Percentiles rank a stretch among this genome's conserved stretches.
Evolutionary conservation across 2,329 filamentous ascomycete genomes (phyloP).

Genomic region (Scolecobasidium constrictum): DNA sequence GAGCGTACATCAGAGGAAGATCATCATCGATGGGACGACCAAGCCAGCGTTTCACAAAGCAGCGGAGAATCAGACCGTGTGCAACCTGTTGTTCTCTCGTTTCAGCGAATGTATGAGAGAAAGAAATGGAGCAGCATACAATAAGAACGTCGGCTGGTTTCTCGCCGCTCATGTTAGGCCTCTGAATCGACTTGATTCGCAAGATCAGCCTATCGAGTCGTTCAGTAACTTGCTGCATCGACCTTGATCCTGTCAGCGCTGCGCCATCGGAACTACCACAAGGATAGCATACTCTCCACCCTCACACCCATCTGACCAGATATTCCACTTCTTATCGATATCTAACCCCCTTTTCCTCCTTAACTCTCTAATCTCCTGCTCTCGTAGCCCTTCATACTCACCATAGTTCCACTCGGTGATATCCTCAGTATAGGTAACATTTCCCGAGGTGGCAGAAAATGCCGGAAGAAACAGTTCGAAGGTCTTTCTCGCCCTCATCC

Average conservation of each 20-base stretch:
- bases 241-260: constrained; percentile 13
- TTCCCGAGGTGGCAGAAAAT: background rate
- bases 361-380: constrained; percentile 3
- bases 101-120: background rate
- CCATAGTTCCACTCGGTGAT: constrained; percentile 9
- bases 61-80: constrained; percentile 35
- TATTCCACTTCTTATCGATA: constrained; percentile 58
- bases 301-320: constrained; percentile 81
- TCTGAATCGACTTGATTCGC: constrained; percentile 30
- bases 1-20: constrained; percentile 21
- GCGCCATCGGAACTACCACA: too few species aligned
- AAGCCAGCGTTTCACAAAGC: constrained; percentile 37
- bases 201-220: constrained; percentile 32
- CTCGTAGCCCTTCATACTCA: constrained; percentile 7
- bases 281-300: constrained; percentile 52
- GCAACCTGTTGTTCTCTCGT: constrained; percentile 13
- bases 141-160: constrained; percentile 26
- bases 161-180: constrained; percentile 28
- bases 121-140: constrained; percentile 10
- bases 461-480: constrained; percentile 2
- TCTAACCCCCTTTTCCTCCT: constrained; percentile 48
- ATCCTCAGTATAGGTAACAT: constrained; percentile 3
- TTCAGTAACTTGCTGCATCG: constrained; percentile 25
- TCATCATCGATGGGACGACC: constrained; percentile 29
- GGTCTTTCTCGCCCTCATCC: background rate